Percentiles rank a stretch among this genome's conserved stretches.
These are phyloP conservation scores for Ceratorhiza oryzae-sativae DNA, from an alignment of 1,284 basidiomycete species.

Conservation along the genomic window DNA sequence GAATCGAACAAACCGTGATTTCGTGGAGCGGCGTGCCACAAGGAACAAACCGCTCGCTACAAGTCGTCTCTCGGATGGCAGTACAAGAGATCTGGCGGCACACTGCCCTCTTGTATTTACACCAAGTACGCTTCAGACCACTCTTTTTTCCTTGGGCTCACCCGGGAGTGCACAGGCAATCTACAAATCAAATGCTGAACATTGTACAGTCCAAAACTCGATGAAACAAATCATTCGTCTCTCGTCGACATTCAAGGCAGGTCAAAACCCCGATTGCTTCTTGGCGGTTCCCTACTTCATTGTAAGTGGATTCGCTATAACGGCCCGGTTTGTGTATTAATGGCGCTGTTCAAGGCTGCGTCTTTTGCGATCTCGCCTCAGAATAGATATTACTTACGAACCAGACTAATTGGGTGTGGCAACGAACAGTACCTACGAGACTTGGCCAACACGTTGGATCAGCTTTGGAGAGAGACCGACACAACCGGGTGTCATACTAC, in stretches of 20 bases:
- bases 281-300: conserved; percentile 31
- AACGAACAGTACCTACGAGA: not conserved
- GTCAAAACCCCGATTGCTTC: conserved; percentile 25
- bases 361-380: conserved; percentile 8
- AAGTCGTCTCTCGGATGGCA: not conserved
- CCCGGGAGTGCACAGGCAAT: conserved; percentile 6
- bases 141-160: too few relatives aligned
- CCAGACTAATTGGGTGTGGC: not conserved
- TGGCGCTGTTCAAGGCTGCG: not conserved
- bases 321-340: not conserved
- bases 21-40: not conserved
- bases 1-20: conserved; percentile 9
- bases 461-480: conserved; percentile 6
- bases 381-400: not conserved
- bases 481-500: not conserved
- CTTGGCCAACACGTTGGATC: not conserved
- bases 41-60: not conserved
- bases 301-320: not conserved
- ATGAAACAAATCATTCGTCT: conserved; percentile 20
- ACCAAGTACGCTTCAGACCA: not conserved
- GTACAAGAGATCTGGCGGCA: conserved; percentile 32
- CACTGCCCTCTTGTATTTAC: not conserved
- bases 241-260: conserved; percentile 10
- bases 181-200: not conserved
- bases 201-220: conserved; percentile 7